Percentiles rank a stretch among this genome's conserved stretches.
Evolutionary conservation across 495 filamentous ascomycete genomes (phyloP).

Genomic region (Lasiosphaeria miniovina): DNA sequence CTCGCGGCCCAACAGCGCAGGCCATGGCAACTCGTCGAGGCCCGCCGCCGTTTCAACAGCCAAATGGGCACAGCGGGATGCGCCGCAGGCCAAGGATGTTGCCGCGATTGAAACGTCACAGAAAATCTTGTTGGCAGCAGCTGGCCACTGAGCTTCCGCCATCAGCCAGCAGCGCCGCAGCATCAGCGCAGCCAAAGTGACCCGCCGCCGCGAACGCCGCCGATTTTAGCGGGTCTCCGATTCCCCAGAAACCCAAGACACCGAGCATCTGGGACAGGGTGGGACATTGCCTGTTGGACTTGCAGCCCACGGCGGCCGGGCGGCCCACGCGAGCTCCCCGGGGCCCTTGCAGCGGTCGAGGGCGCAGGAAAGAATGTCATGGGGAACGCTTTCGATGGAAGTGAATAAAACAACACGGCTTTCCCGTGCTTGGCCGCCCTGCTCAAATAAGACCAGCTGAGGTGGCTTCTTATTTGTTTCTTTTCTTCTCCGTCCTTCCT

Average conservation of each 20-base stretch:
- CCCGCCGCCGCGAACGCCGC: too few relatives aligned
- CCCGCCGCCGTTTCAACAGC: background rate
- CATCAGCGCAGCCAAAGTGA: background rate
- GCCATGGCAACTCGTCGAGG: background rate
- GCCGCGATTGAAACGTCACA: background rate
- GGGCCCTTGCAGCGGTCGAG: too few relatives aligned
- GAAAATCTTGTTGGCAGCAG: background rate
- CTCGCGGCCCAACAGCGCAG: too few relatives aligned
- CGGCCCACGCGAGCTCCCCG: too few relatives aligned
- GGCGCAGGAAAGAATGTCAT: too few relatives aligned
- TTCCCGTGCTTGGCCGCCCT: background rate
- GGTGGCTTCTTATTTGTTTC: background rate
- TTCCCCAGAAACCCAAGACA: too few relatives aligned
- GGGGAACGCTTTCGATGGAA: background rate
- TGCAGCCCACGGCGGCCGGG: too few relatives aligned
- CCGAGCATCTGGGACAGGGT: too few relatives aligned
- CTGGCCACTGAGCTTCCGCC: background rate
- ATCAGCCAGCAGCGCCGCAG: background rate
- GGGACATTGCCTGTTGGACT: too few relatives aligned
- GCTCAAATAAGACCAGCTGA: background rate
- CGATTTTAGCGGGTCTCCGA: too few relatives aligned
- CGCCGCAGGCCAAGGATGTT: background rate
- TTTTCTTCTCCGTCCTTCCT: background rate
- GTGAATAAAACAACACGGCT: conserved; percentile 2
- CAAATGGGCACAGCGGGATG: background rate